Evolutionary conservation across 2,329 filamentous ascomycete genomes (phyloP).

Genomic region (Cephalotrichum gorgonifer): DNA sequence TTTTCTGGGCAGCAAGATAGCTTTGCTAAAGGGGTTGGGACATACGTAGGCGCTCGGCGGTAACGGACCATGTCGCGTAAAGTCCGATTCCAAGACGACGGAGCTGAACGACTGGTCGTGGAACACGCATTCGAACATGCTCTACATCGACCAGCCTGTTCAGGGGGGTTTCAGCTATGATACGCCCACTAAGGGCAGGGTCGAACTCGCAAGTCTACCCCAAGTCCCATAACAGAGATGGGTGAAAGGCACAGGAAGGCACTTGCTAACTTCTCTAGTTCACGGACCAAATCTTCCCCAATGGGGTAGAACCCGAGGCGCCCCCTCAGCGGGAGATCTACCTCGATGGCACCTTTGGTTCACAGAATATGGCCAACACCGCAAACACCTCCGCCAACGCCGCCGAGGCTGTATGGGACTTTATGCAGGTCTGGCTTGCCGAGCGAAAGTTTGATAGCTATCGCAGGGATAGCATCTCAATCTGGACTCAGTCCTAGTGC

Average conservation of each 20-base stretch:
- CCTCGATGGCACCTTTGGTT: constrained; percentile 1
- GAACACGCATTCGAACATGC: constrained; percentile 45
- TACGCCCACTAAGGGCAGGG: constrained; percentile 47
- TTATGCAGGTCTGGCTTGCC: constrained; percentile 50
- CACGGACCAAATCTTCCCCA: background rate
- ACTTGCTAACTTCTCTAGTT: background rate
- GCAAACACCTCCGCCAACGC: constrained; percentile 43
- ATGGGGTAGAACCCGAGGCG: background rate
- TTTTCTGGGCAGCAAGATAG: too few relatives aligned
- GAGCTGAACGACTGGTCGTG: constrained; percentile 52
- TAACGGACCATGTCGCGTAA: constrained; percentile 41
- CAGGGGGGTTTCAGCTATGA: constrained; percentile 64
- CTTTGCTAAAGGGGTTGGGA: background rate
- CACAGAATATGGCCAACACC: background rate
- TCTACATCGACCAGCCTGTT: constrained; percentile 54
- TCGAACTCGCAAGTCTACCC: constrained; percentile 32
- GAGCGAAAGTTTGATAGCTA: constrained; percentile 8
- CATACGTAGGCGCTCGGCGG: constrained; percentile 20
- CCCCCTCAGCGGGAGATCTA: too few relatives aligned
- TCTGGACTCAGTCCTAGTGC: constrained; percentile 6
- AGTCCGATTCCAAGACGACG: constrained; percentile 43
- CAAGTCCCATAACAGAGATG: constrained; percentile 9
- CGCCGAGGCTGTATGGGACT: constrained; percentile 53
- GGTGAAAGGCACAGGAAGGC: background rate
- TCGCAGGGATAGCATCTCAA: background rate